Percentiles rank a stretch among this genome's conserved stretches.
These are phyloP conservation scores for Phaeophleospora eucalypticola DNA, from an alignment of 2,329 filamentous ascomycete genomes.

Conservation along the genomic window DNA sequence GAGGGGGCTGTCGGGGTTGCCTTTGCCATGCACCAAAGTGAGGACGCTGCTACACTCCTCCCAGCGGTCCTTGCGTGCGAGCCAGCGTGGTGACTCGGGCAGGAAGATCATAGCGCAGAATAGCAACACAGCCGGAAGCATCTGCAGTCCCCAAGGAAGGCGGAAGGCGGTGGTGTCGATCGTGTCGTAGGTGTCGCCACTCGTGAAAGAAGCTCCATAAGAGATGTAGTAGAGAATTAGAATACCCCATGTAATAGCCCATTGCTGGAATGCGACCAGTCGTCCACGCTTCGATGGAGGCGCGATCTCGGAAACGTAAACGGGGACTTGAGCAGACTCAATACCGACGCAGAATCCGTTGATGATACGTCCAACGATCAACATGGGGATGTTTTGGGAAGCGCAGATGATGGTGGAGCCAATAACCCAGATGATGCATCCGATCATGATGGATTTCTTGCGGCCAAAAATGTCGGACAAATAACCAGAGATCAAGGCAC, in stretches of 20 bases:
- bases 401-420: conserved; percentile 60
- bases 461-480: conserved; percentile 55
- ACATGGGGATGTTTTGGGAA: conserved; percentile 62
- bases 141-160: conserved; percentile 46
- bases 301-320: conserved; percentile 61
- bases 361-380: conserved; percentile 64
- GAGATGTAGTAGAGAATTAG: conserved; percentile 65
- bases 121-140: conserved; percentile 45
- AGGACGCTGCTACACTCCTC: conserved; percentile 60
- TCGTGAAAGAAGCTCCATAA: conserved; percentile 60
- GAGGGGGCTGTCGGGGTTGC: conserved; percentile 43
- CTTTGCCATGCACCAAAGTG: conserved; percentile 58
- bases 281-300: conserved; percentile 56
- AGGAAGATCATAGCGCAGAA: conserved; percentile 51
- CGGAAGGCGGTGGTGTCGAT: conserved; percentile 48
- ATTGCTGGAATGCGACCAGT: conserved; percentile 67
- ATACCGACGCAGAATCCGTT: conserved; percentile 70
- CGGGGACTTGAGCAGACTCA: conserved; percentile 62
- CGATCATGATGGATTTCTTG: conserved; percentile 51
- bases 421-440: conserved; percentile 40
- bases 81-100: conserved; percentile 65
- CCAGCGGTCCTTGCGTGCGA: conserved; percentile 60
- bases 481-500: conserved; percentile 56
- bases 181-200: conserved; percentile 33
- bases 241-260: conserved; percentile 63